phyloP scores from a whole-genome alignment of 805 yeast genomes.

The Blastobotrys americana region DNA sequence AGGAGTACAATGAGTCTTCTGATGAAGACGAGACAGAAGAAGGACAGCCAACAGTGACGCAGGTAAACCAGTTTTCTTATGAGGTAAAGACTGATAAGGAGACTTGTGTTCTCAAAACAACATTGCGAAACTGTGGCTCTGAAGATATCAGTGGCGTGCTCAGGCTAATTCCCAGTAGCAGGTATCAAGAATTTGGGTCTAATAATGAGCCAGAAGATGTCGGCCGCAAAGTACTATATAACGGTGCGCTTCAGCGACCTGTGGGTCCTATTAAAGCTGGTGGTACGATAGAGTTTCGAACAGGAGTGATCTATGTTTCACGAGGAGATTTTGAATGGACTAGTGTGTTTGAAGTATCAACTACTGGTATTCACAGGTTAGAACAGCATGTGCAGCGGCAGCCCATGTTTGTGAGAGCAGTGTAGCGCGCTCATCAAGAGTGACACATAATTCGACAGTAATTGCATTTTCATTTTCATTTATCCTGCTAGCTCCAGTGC shows the following conservation, averaged over 20 bases:
- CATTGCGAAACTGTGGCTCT: constrained; percentile 43
- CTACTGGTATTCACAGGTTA: constrained; percentile 18
- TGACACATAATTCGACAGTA: too few species aligned
- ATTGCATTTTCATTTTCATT: too few species aligned
- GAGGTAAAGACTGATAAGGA: constrained; percentile 32
- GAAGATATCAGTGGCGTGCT: constrained; percentile 45
- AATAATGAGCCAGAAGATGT: constrained; percentile 27
- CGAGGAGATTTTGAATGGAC: constrained; percentile 83
- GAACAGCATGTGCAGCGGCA: constrained; percentile 17
- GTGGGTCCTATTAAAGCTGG: constrained; percentile 40
- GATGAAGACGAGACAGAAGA: constrained; percentile 10
- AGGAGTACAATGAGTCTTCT: constrained; percentile 11
- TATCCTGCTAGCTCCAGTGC: neutral
- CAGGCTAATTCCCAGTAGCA: constrained; percentile 45
- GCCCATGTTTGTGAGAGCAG: constrained; percentile 18
- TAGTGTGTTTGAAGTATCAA: constrained; percentile 43
- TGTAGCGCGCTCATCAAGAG: too few species aligned
- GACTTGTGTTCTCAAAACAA: constrained; percentile 45
- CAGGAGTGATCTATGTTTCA: constrained; percentile 61
- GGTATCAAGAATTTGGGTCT: constrained; percentile 8
- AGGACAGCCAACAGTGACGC: constrained; percentile 26
- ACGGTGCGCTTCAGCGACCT: constrained; percentile 64
- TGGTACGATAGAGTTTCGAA: constrained; percentile 34
- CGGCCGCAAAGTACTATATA: constrained; percentile 56
- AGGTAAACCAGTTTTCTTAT: constrained; percentile 10